Conservation (phyloP, 768 basidiomycete species). For the Tulasnella sp. region DNA sequence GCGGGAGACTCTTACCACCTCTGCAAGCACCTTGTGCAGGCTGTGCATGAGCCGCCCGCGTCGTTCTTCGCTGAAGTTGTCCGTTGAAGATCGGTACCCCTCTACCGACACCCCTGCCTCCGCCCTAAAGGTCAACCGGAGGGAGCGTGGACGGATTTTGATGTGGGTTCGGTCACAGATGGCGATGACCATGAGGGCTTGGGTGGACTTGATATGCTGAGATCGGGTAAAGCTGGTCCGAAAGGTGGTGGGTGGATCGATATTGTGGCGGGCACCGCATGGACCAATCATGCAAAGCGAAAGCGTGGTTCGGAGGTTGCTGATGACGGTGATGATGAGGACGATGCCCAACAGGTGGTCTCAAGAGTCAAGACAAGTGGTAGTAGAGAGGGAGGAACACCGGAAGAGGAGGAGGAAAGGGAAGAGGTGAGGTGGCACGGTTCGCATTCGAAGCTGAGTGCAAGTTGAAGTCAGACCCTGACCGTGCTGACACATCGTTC, state of each 20-base stretch:
- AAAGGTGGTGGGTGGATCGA: too few relatives aligned
- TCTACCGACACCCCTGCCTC: not conserved
- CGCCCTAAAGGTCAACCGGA: not conserved
- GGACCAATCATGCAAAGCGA: too few relatives aligned
- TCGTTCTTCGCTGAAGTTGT: not conserved
- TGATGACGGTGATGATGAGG: not conserved
- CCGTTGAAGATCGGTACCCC: not conserved
- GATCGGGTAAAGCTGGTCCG: too few relatives aligned
- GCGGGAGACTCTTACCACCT: not conserved
- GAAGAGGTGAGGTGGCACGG: not conserved
- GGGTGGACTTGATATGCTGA: too few relatives aligned
- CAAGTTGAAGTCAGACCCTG: not conserved
- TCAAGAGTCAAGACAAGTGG: not conserved
- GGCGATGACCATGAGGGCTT: not conserved
- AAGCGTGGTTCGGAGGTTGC: not conserved
- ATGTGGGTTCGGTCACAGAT: not conserved
- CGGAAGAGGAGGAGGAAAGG: not conserved
- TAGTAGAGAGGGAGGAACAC: not conserved
- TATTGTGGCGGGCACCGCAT: too few relatives aligned
- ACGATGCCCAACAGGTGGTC: not conserved
- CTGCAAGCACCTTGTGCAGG: slow-evolving; percentile 5
- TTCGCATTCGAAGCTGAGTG: not conserved
- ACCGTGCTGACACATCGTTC: not conserved
- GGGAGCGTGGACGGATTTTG: not conserved
- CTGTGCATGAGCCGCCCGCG: not conserved